Percentiles rank a stretch among this genome's conserved stretches.
Conservation (phyloP, 2,329 filamentous ascomycete species). For the Fusarium algeriense region DNA sequence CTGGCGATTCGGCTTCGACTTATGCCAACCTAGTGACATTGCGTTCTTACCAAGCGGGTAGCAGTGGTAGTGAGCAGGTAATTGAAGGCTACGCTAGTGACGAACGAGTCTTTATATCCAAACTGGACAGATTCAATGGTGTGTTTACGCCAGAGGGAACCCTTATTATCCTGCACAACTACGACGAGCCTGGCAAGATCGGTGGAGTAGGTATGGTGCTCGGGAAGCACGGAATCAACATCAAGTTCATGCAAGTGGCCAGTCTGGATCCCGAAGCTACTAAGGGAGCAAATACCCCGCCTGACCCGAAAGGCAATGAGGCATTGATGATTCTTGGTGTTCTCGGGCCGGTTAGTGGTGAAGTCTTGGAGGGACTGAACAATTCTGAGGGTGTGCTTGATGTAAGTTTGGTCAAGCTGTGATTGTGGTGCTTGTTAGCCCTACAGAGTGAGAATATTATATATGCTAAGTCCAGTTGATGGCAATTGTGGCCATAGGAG, state of each 20-base stretch:
- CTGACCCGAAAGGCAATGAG: constrained; percentile 65
- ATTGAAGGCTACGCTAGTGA: constrained; percentile 77
- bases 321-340: constrained; percentile 87
- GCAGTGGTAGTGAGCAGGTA: constrained; percentile 54
- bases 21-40: constrained; percentile 80
- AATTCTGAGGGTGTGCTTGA: constrained; percentile 66
- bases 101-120: constrained; percentile 75
- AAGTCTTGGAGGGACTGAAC: constrained; percentile 63
- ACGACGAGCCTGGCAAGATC: constrained; percentile 85
- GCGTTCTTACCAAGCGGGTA: constrained; percentile 60
- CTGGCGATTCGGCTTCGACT: constrained; percentile 71
- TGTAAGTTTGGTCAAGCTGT: constrained; percentile 65
- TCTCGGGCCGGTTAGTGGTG: constrained; percentile 71
- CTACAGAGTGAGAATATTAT: not conserved
- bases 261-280: constrained; percentile 56
- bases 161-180: constrained; percentile 83
- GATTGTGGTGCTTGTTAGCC: not conserved
- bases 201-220: constrained; percentile 80
- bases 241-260: constrained; percentile 82
- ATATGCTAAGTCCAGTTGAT: not conserved
- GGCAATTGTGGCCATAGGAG: not conserved
- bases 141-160: constrained; percentile 80
- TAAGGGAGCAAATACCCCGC: constrained; percentile 40
- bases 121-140: constrained; percentile 79
- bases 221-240: constrained; percentile 79